Evolutionary conservation across 306 rosid species (phyloP).

Genomic region (Vachellia collinsii): DNA sequence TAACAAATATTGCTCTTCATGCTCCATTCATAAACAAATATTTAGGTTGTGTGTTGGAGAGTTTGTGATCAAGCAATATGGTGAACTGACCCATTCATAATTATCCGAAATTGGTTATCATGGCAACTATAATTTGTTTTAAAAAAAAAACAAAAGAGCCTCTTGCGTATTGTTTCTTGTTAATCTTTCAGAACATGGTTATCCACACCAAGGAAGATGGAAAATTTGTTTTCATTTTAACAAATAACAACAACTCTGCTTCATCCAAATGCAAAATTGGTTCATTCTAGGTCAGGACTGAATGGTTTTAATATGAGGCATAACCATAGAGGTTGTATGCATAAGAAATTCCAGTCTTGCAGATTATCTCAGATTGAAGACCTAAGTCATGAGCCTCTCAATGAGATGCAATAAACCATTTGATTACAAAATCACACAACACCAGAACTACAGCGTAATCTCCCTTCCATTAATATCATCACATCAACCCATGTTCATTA

Average conservation of each 20-base stretch:
- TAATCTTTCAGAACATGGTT: not conserved
- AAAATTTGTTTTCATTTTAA: not conserved
- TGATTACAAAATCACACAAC: not conserved
- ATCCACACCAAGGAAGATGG: not conserved
- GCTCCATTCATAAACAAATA: not conserved
- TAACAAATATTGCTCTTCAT: not conserved
- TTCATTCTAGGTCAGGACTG: not conserved
- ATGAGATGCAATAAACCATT: not conserved
- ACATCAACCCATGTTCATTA: not conserved
- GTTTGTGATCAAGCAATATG: not conserved
- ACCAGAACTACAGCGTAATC: not conserved
- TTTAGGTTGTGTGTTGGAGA: not conserved
- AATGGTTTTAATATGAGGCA: not conserved
- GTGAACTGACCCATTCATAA: conserved; percentile 8
- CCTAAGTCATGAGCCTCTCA: not conserved
- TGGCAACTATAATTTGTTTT: not conserved
- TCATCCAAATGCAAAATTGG: not conserved
- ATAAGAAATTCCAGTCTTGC: not conserved
- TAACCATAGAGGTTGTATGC: conserved; percentile 6
- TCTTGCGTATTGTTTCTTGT: not conserved
- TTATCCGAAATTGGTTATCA: not conserved
- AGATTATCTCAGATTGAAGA: conserved; percentile 11
- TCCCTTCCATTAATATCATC: not conserved
- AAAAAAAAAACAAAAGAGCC: not conserved
- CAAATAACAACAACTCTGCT: too few species aligned